Base-by-base conservation (phyloP, 2,329 filamentous ascomycete species). In the Aspergillus sp. region DNA sequence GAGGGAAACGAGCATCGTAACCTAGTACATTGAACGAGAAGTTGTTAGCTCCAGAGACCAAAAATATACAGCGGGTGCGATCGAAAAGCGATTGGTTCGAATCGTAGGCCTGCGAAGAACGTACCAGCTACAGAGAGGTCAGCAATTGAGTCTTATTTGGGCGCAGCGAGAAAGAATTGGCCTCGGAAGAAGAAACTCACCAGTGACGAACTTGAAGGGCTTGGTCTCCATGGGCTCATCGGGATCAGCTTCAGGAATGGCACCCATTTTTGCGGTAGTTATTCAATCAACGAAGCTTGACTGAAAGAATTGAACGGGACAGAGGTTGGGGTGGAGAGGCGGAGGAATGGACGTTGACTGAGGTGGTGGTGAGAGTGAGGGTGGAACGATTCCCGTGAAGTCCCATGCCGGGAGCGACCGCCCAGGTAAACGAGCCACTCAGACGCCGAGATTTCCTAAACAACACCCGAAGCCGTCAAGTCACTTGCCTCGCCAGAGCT, bases 141-240 rank as follows among this genome's bases (percentile, higher is more conserved):
- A 81, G 78, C 74, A 71, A 70, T 73, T 70, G 67, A 66, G 45
- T 54, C 61, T 61, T 55, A 65, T 64, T 67, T 58, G 61, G 64
- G 66, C 69, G 60, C 69, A 42, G 30, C 62, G 61, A 57, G 59
- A 33, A 42, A 30, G 44, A 59, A 51, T 53, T 47, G 47, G 51
- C 59, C 61, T 58, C 51, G 57, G 57, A 57, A 62, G 57, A 34
- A 51, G 57, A 60, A 66, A 69, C 91, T 79, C 86, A 96, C 93
- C 93, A 83, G 93, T 98, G 75, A 98, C 95, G 83, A 98, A 98
- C 90, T 99, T 99, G 89, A 99, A 99, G 80, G 96, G 96, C 88
- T 97, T 99, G 82, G 93, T 97, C 79, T 96, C 90, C 75, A 86
- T 86, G 75, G 86, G 83, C 74, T 91, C 88, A 75, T 90, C 90